Conservation (phyloP, 2,329 filamentous ascomycete species). For the Penicillium brasilianum region DNA sequence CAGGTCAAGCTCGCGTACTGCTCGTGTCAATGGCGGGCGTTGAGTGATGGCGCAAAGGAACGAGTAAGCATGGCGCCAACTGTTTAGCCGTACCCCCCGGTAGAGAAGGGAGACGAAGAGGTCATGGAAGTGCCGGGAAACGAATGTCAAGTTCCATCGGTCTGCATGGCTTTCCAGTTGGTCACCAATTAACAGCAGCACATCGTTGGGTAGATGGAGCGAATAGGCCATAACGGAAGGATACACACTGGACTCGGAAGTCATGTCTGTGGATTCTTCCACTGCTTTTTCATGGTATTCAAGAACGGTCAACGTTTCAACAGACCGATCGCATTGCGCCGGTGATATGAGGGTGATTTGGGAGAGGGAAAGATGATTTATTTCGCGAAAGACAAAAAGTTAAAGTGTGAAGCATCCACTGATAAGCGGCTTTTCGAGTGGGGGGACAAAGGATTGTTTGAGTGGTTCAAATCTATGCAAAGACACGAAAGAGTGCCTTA, state of each 20-base stretch:
- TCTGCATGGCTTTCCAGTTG: conserved; percentile 32
- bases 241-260: not conserved
- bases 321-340: too few relatives aligned
- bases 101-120: conserved; percentile 36
- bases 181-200: conserved; percentile 38
- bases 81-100: conserved; percentile 24
- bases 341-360: not conserved
- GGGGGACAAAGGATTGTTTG: not conserved
- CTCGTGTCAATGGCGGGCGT: conserved; percentile 31
- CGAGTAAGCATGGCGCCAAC: conserved; percentile 24
- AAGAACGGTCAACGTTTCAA: not conserved
- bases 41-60: conserved; percentile 30
- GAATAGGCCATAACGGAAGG: not conserved
- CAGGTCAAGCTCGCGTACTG: conserved; percentile 32
- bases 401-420: not conserved
- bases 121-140: conserved; percentile 34
- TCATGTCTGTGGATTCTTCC: not conserved
- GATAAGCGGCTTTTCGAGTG: conserved; percentile 2
- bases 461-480: not conserved
- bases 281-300: not conserved
- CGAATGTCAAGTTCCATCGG: conserved; percentile 34
- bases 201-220: conserved; percentile 33
- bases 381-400: not conserved
- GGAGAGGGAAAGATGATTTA: not conserved
- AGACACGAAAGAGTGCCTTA: not conserved